These are phyloP conservation scores for Scytalidium sp. DNA, from an alignment of 2,329 filamentous ascomycete genomes.

Conservation along the genomic window DNA sequence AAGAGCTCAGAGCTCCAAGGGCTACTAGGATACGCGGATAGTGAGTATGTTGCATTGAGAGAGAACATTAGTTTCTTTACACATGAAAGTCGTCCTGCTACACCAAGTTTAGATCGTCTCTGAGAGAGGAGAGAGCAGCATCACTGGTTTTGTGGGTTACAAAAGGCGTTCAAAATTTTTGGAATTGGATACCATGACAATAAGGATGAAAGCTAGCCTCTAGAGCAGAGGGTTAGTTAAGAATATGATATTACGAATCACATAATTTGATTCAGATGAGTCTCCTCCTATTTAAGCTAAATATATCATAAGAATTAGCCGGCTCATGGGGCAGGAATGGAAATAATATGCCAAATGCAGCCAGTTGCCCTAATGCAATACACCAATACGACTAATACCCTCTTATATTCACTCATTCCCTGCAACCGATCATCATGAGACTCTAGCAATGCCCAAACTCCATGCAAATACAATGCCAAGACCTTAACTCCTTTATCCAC, in stretches of 20 bases:
- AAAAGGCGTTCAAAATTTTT: neutral
- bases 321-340: neutral
- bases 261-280: neutral
- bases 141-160: neutral
- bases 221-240: neutral
- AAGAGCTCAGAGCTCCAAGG: constrained; percentile 78
- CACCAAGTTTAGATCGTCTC: constrained; percentile 20
- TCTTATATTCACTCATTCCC: neutral
- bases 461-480: neutral
- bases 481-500: neutral
- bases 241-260: neutral
- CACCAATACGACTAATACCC: neutral
- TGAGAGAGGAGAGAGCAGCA: neutral
- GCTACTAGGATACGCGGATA: constrained; percentile 87
- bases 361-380: neutral
- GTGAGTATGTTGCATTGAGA: constrained; percentile 85
- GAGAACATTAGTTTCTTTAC: constrained; percentile 75
- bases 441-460: neutral
- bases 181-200: neutral
- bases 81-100: constrained; percentile 25
- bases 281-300: neutral
- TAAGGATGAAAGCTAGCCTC: neutral
- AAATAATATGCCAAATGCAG: neutral
- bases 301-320: neutral
- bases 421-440: neutral